These are phyloP conservation scores for Aspergillus clavatus DNA, from an alignment of 2,329 filamentous ascomycete genomes.

Conservation along the genomic window DNA sequence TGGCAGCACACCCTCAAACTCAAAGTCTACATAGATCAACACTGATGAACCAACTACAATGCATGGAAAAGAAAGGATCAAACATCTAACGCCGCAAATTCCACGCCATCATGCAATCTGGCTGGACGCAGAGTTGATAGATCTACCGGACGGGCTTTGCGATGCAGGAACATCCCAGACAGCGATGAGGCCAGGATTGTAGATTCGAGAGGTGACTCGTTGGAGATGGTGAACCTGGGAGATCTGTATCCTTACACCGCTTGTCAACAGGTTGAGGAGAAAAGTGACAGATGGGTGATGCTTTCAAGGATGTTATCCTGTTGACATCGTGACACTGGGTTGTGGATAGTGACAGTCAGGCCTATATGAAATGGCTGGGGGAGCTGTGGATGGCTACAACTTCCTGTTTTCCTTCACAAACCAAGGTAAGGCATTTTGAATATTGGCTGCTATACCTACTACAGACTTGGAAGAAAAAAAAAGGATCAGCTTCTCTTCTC, in stretches of 20 bases:
- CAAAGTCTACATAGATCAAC: background rate
- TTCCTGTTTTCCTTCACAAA: background rate
- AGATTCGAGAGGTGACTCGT: background rate
- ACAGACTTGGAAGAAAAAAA: background rate
- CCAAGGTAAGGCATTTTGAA: background rate
- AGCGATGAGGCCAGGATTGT: background rate
- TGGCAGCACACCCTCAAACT: background rate
- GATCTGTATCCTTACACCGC: slow-evolving; percentile 4
- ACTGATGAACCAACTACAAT: background rate
- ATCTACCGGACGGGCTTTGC: background rate
- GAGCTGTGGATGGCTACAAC: background rate
- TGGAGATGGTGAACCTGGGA: background rate
- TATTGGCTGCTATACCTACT: background rate
- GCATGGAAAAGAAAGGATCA: slow-evolving; percentile 2
- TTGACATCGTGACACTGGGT: background rate
- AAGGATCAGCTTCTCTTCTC: background rate
- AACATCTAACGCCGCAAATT: slow-evolving; percentile 8
- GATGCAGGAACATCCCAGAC: slow-evolving; percentile 2
- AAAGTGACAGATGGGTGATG: slow-evolving; percentile 2
- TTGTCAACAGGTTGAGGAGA: background rate
- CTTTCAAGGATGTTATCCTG: background rate
- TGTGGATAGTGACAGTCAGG: background rate
- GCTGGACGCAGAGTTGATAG: background rate
- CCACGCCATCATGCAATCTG: background rate
- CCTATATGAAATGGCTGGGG: background rate